Evolutionary conservation across 345 rosid species (phyloP).

Genomic region (Pistacia atlantica): DNA sequence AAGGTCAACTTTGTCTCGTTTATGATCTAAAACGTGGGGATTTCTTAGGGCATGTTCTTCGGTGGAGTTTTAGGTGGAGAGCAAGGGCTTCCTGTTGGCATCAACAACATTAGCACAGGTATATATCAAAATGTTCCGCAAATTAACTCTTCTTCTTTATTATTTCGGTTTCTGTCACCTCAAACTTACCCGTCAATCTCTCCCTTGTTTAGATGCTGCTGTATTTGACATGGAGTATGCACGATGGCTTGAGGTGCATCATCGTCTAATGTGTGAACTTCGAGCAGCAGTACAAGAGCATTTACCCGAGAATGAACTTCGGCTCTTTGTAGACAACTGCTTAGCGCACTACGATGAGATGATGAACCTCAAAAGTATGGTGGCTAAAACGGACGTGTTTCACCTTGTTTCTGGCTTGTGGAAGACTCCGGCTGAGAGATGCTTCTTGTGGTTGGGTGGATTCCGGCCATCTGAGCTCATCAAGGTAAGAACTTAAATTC

Average conservation of each 20-base stretch:
- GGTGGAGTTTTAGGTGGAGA: conserved; percentile 73
- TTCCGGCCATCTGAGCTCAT: conserved; percentile 96
- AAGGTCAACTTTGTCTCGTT: background rate
- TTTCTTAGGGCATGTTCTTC: conserved; percentile 67
- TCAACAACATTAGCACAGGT: conserved; percentile 68
- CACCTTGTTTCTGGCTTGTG: conserved; percentile 93
- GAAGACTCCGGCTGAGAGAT: conserved; percentile 98
- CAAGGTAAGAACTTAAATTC: conserved; percentile 50
- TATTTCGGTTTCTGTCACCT: background rate
- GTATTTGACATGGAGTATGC: conserved; percentile 85
- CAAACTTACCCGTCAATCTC: background rate
- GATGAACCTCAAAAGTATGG: conserved; percentile 74
- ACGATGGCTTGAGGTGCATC: conserved; percentile 93
- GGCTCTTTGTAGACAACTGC: conserved; percentile 77
- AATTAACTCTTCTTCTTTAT: background rate
- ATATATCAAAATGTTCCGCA: background rate
- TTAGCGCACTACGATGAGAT: conserved; percentile 81
- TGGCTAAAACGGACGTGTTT: conserved; percentile 85
- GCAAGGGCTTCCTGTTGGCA: conserved; percentile 67
- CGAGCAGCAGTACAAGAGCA: conserved; percentile 92
- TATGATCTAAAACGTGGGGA: conserved; percentile 5
- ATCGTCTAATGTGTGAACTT: conserved; percentile 75
- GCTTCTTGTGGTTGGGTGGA: conserved; percentile 98
- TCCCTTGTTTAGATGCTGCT: conserved; percentile 56
- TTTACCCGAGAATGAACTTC: conserved; percentile 80